Percentiles rank a stretch among this genome's conserved stretches.
These are phyloP conservation scores for Haematococcus lacustris DNA, from an alignment of 139 green algal species.

Conservation along the genomic window DNA sequence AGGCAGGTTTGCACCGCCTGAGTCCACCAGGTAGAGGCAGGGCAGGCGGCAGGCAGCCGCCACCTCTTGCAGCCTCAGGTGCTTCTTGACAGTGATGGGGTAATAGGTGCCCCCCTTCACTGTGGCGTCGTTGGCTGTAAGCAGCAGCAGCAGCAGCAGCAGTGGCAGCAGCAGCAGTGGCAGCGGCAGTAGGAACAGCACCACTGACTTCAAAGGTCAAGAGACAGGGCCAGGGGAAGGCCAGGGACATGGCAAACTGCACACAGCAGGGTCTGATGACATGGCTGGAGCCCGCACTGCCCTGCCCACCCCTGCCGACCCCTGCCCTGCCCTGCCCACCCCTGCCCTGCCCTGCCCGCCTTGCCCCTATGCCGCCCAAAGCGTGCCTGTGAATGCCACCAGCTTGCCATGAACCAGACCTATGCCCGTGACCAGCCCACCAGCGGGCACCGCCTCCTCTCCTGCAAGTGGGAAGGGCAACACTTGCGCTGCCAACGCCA, in stretches of 20 bases:
- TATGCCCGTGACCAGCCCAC: conserved; percentile 86
- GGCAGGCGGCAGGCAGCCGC: conserved; percentile 76
- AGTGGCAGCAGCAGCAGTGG: not conserved
- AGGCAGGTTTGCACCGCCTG: conserved; percentile 84
- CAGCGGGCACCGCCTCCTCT: conserved; percentile 70
- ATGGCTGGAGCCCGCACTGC: not conserved
- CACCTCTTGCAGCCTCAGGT: conserved; percentile 87
- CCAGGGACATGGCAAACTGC: not conserved
- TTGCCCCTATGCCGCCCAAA: not conserved
- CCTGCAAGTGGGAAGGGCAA: conserved; percentile 22
- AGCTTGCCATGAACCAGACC: conserved; percentile 69
- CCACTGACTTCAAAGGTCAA: not conserved
- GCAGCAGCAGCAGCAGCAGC: too few species aligned
- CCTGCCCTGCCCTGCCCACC: too few species aligned
- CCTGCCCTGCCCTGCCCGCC: too few species aligned
- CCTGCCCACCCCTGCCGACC: not conserved
- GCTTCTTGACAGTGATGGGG: conserved; percentile 89
- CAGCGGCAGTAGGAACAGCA: not conserved
- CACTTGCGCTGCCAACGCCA: not conserved
- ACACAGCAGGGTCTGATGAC: not conserved
- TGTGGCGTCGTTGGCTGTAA: conserved; percentile 83
- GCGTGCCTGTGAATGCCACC: conserved; percentile 56
- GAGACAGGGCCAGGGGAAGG: not conserved
- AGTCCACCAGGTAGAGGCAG: conserved; percentile 92
- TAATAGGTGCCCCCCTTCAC: conserved; percentile 93